phyloP scores from a whole-genome alignment of 176 grass and related monocot genomes.

The Eragrostis nindensis region DNA sequence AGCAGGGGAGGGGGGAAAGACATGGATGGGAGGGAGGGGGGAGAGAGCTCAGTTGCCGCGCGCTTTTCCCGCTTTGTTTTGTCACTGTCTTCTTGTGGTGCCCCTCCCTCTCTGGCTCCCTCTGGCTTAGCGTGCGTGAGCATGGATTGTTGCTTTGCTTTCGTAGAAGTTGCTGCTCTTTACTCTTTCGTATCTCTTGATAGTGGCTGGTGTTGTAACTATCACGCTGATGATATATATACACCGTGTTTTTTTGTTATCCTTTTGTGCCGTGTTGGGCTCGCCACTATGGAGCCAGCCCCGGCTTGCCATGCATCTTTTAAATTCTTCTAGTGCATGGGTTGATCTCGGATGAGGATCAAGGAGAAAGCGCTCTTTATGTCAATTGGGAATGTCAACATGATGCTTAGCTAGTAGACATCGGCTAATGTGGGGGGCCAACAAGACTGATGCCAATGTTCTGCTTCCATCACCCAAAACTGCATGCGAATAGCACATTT shows the following conservation, averaged over 20 bases:
- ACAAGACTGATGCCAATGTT: too few species aligned
- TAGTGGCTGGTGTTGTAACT: conserved; percentile 44
- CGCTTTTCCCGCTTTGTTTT: conserved; percentile 2
- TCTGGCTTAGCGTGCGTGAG: conserved; percentile 16
- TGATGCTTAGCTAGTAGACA: background rate
- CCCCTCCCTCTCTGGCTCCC: background rate
- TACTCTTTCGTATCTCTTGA: conserved; percentile 6
- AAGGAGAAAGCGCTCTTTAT: background rate
- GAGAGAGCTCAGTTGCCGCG: conserved; percentile 29
- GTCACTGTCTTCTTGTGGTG: background rate
- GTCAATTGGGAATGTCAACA: background rate
- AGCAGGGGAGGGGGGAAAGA: conserved; percentile 11
- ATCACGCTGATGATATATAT: conserved; percentile 52
- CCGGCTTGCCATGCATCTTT: background rate
- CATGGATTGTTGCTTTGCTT: conserved; percentile 45
- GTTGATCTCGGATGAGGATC: background rate
- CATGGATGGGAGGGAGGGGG: background rate
- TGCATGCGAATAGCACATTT: too few species aligned
- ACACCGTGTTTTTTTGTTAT: conserved; percentile 42
- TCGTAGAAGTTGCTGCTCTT: conserved; percentile 26
- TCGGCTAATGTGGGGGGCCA: background rate
- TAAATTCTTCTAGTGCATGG: background rate
- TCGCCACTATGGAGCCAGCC: background rate
- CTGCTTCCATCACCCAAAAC: too few species aligned
- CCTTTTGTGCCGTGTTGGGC: background rate